Conservation (phyloP, 768 basidiomycete genomes). For the Suillus lakei region DNA sequence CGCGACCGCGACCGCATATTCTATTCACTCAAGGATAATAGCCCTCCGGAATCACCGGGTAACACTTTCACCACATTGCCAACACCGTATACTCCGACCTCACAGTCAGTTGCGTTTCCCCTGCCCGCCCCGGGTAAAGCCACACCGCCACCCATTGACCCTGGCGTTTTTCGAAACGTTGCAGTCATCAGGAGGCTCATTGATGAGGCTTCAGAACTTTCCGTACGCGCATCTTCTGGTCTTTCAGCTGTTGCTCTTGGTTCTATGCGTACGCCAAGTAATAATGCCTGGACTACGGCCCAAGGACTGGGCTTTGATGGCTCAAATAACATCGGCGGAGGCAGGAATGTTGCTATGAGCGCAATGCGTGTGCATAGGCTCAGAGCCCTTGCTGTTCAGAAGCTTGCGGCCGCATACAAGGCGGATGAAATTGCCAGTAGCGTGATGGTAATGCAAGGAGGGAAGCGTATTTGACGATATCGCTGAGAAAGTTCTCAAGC, state of each 20-base stretch:
- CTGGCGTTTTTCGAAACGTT: slow-evolving; percentile 83
- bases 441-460: slow-evolving; percentile 95
- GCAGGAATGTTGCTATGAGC: slow-evolving; percentile 82
- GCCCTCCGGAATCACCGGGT: slow-evolving; percentile 52
- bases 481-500: slow-evolving; percentile 83
- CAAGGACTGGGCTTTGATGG: slow-evolving; percentile 69
- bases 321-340: slow-evolving; percentile 55
- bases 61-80: slow-evolving; percentile 40
- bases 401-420: slow-evolving; percentile 84
- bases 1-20: slow-evolving; percentile 50
- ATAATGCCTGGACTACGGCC: slow-evolving; percentile 62
- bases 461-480: slow-evolving; percentile 92
- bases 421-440: slow-evolving; percentile 90
- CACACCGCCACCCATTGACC: slow-evolving; percentile 86
- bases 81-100: slow-evolving; percentile 31
- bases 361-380: slow-evolving; percentile 83
- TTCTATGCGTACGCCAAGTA: slow-evolving; percentile 55
- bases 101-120: slow-evolving; percentile 52
- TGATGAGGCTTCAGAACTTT: slow-evolving; percentile 88
- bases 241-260: slow-evolving; percentile 76
- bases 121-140: slow-evolving; percentile 65
- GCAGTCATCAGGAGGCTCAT: slow-evolving; percentile 78
- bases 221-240: slow-evolving; percentile 86
- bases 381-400: slow-evolving; percentile 82
- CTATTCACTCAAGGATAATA: slow-evolving; percentile 44